These are phyloP conservation scores for Vaccinium macrocarpon DNA, from an alignment of 148 eudicot genomes.

Conservation along the genomic window DNA sequence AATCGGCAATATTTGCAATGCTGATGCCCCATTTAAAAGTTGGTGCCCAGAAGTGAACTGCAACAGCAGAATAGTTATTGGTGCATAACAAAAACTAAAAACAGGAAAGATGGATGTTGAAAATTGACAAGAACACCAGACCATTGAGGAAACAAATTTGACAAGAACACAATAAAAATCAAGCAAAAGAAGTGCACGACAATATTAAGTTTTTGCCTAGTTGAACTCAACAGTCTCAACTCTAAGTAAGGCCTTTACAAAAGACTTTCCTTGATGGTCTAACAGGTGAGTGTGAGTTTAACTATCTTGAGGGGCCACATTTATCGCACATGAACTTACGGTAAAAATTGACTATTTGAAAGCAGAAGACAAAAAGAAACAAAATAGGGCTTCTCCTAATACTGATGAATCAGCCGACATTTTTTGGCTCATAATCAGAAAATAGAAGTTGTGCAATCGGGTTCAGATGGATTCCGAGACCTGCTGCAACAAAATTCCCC, in stretches of 20 bases:
- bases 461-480: neutral
- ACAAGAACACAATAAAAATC: neutral
- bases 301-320: neutral
- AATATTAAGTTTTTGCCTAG: neutral
- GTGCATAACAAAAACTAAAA: neutral
- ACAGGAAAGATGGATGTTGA: neutral
- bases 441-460: neutral
- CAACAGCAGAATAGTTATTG: slow-evolving; percentile 21
- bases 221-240: neutral
- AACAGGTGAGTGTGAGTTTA: neutral
- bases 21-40: slow-evolving; percentile 97
- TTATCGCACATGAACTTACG: neutral
- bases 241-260: neutral
- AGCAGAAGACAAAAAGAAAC: neutral
- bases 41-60: slow-evolving; percentile 99
- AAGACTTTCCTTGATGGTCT: neutral
- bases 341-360: neutral
- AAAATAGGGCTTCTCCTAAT: no score
- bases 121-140: neutral
- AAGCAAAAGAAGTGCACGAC: neutral
- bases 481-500: neutral
- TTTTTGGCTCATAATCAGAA: neutral
- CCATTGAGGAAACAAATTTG: no score
- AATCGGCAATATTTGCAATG: slow-evolving; percentile 91
- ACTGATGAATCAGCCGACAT: no score